These are phyloP conservation scores for Zygosaccharomyces sapae DNA, from an alignment of 1,139 yeast species.

Conservation along the genomic window DNA sequence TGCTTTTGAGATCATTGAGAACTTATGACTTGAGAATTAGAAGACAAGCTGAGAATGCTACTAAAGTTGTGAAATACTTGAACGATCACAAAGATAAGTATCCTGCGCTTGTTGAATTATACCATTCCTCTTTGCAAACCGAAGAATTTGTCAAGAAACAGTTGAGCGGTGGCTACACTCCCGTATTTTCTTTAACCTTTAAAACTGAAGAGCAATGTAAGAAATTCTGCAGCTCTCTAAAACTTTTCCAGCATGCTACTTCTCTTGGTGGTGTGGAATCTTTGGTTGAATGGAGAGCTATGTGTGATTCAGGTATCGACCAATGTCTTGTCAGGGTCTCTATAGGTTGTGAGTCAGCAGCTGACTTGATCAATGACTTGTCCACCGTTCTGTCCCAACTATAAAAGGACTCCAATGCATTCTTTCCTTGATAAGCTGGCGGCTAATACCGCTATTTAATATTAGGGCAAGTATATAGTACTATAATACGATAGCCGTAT, in stretches of 20 bases:
- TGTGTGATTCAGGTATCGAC: constrained; percentile 58
- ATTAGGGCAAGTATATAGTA: neutral
- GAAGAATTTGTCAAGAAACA: constrained; percentile 63
- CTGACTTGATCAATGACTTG: constrained; percentile 70
- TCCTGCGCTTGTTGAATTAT: constrained; percentile 49
- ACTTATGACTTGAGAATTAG: constrained; percentile 68
- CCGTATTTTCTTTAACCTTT: constrained; percentile 69
- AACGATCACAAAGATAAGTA: constrained; percentile 42
- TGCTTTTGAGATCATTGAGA: constrained; percentile 72
- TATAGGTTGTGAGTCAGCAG: constrained; percentile 69
- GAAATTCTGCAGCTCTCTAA: constrained; percentile 59
- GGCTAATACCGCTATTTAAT: neutral
- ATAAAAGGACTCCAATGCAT: constrained; percentile 9
- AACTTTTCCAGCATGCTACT: constrained; percentile 82
- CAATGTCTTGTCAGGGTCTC: constrained; percentile 65
- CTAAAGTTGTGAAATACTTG: constrained; percentile 58
- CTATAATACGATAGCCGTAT: constrained; percentile 1
- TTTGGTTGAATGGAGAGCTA: constrained; percentile 82
- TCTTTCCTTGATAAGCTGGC: neutral
- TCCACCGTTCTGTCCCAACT: constrained; percentile 40
- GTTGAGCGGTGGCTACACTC: constrained; percentile 59
- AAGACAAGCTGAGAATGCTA: constrained; percentile 62
- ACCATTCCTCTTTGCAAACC: constrained; percentile 72
- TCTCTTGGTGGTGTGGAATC: constrained; percentile 94
- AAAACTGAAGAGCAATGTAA: constrained; percentile 53